Base-by-base conservation (phyloP, 1,284 basidiomycete genomes). In the Bjerkandera adusta region DNA sequence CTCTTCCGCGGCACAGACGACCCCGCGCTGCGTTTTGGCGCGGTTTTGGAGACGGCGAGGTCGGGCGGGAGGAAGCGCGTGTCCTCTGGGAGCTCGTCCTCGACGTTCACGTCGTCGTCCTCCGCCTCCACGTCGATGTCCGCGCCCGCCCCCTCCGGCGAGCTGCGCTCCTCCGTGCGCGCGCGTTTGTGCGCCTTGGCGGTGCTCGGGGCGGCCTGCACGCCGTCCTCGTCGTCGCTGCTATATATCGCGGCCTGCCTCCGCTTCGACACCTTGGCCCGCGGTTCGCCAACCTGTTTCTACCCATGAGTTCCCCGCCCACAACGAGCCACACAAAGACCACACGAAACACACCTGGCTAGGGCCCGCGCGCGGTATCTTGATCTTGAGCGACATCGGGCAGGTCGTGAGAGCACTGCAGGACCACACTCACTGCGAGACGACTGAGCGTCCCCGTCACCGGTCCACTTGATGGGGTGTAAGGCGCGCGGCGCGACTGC, bases 71-170 rank as follows among this genome's bases (percentile, higher is more conserved):
- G 42, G 30, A 47, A 47, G 13, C 39, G 42, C 21, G 52, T 47
- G 25, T 56, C 50, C n/a, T 45, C 47, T 18, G 33, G 22, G 8
- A 30, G 49, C n/a, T 53, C 53, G 36, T 56, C 54, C 13, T 60
- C 58, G 7, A 55, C 54, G 30, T 60, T 56, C 6, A 45, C 37
- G 18, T 48, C 48, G 2, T 30, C 39, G 7, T 57, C 58, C 20
- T 59, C 58, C 20, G 43, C 46, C 22, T 61, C 64, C 3, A 59
- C 50, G 22, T 62, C 57, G 4, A 57, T 48, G 24, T 60, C 61
- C 12, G 33, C 37, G 25, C 5, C 25, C 13, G 37, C 36, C 11
- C 11, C 21, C 16, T 20, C 39, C 8, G 20, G 36, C 27, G 21
- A 20, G 25, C 15, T 32, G 15, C n/a, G 18, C 27, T 45, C 48